Conservation (phyloP, 805 yeast species). For the Metschnikowia dekortorum region DNA sequence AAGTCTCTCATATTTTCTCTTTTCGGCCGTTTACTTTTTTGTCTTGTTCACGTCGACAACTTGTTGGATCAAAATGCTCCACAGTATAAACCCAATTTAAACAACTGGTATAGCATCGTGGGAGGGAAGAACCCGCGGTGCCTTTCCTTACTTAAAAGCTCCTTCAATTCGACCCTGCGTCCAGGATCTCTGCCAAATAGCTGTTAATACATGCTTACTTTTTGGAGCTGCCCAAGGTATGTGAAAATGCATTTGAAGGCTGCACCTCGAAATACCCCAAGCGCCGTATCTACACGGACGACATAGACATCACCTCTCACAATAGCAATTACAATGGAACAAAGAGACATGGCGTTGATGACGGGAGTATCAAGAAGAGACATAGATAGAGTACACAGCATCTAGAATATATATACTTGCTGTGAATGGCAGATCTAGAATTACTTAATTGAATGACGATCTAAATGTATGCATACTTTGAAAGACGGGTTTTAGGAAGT, state of each 20-base stretch:
- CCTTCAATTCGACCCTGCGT: slow-evolving; percentile 78
- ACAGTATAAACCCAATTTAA: slow-evolving; percentile 52
- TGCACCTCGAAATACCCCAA: slow-evolving; percentile 73
- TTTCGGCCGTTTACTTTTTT: no score
- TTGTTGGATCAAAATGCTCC: slow-evolving; percentile 24
- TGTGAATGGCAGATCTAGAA: not conserved
- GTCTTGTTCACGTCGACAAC: no score
- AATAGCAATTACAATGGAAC: slow-evolving; percentile 19
- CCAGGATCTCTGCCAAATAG: slow-evolving; percentile 70
- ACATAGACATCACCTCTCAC: slow-evolving; percentile 60
- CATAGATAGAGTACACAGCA: slow-evolving; percentile 5
- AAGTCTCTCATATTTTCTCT: no score
- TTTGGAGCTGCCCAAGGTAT: slow-evolving; percentile 61
- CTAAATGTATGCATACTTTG: no score
- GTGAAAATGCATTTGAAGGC: slow-evolving; percentile 76
- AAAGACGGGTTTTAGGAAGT: not conserved
- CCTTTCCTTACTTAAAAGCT: slow-evolving; percentile 58
- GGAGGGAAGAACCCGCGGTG: slow-evolving; percentile 74
- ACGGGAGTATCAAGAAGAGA: slow-evolving; percentile 6
- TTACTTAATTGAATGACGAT: no score
- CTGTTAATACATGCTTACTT: slow-evolving; percentile 80
- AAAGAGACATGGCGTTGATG: slow-evolving; percentile 23
- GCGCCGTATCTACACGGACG: slow-evolving; percentile 82
- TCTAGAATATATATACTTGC: not conserved
- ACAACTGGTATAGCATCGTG: slow-evolving; percentile 80